Evolutionary conservation across 306 rosid species (phyloP), one percentile per base, ranked within the genome.

Genomic region (Mucuna pruriens): DNA sequence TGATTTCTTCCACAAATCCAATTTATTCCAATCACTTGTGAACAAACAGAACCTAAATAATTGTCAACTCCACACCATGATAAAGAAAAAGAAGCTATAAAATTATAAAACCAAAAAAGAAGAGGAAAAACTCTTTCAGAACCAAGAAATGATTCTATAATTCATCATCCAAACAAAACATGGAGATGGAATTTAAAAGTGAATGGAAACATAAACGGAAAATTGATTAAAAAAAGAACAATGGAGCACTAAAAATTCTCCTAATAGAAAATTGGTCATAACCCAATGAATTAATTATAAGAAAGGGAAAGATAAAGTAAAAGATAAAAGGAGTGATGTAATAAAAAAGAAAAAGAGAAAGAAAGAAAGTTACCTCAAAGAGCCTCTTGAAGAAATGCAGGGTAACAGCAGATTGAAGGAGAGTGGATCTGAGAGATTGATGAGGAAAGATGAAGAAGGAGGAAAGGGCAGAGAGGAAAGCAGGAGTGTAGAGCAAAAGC

Each of bases 301-400:
- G n/a, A n/a, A n/a, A n/a, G n/a, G n/a, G n/a, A n/a, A n/a, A n/a
- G n/a, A n/a, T n/a, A n/a, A n/a, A n/a, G n/a, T n/a, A n/a, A n/a
- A n/a, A n/a, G n/a, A n/a, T n/a, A n/a, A n/a, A n/a, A n/a, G n/a
- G n/a, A n/a, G n/a, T n/a, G n/a, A n/a, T n/a, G n/a, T n/a, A n/a
- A n/a, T n/a, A n/a, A n/a, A n/a, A n/a, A n/a, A n/a, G n/a, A n/a
- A n/a, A n/a, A n/a, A n/a, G n/a, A n/a, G n/a, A n/a, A n/a, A n/a
- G n/a, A n/a, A n/a, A n/a, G n/a, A n/a, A n/a, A n/a, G 75, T 10
- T 0, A 90, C 97, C 97, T 95, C 99, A 40, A 90, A 34, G 2
- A 85, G n/a, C 52, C 99, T 86, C 84, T 93, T 93, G 75, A 91
- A 84, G 91, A 93, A 95, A 77, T 95, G 99, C 4, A 93, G 5